A percentile compares a stretch with the other conserved stretches of the same genome.
Conservation (phyloP, 1,139 yeast species). For the Geotrichum europaeum region DNA sequence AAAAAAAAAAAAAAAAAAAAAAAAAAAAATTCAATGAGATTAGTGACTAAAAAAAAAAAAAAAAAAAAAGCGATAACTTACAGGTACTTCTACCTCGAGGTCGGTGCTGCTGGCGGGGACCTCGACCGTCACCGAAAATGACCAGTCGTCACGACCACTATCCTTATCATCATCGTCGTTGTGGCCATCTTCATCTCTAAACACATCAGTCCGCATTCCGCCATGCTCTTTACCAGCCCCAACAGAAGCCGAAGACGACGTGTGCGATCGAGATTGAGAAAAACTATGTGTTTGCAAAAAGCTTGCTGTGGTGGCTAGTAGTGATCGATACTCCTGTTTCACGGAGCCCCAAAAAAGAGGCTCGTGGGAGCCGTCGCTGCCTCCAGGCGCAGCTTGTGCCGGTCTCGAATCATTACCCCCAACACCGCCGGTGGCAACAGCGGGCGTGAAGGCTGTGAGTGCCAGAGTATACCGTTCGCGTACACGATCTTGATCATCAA, state of each 20-base stretch:
- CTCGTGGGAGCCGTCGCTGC: not conserved
- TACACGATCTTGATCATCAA: conserved; percentile 23
- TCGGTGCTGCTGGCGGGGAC: not conserved
- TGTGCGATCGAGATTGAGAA: not conserved
- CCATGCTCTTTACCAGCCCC: not conserved
- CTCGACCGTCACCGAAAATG: conserved; percentile 12
- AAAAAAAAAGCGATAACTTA: not conserved
- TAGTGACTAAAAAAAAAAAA: not conserved
- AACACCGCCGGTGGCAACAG: not conserved
- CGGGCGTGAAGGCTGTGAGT: conserved; percentile 27
- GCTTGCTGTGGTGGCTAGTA: not conserved
- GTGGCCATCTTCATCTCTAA: not conserved
- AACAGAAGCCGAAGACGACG: not conserved
- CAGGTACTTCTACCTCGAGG: not conserved
- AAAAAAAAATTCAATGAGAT: not conserved
- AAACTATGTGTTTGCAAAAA: not conserved
- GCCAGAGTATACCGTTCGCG: conserved; percentile 35
- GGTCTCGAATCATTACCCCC: not conserved
- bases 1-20: conserved; percentile 11
- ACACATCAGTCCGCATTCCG: not conserved
- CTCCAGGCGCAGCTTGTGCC: too few relatives aligned
- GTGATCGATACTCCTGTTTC: conserved; percentile 20
- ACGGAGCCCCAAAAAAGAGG: conserved; percentile 12
- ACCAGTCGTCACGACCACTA: not conserved
- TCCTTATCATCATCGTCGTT: not conserved